These are phyloP conservation scores for Oryza nivara DNA, from an alignment of 176 grass and related monocot genomes.

Conservation along the genomic window DNA sequence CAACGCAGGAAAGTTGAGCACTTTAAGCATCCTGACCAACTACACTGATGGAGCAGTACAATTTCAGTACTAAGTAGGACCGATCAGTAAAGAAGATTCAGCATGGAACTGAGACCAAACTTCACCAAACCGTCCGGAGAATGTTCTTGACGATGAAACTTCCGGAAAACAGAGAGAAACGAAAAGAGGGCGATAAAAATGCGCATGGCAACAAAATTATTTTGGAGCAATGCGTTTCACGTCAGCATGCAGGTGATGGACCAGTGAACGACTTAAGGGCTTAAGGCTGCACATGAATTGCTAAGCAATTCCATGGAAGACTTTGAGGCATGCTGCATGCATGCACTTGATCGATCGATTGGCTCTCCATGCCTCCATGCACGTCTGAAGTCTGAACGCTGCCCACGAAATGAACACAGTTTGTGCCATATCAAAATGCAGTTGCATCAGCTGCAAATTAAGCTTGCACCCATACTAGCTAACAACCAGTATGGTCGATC, in stretches of 20 bases:
- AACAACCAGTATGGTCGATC: slow-evolving; percentile 30
- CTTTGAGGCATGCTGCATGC: neutral
- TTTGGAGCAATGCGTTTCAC: neutral
- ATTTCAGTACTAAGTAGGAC: neutral
- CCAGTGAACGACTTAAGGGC: neutral
- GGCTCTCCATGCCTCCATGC: neutral
- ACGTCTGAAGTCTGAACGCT: slow-evolving; percentile 3
- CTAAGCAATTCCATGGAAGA: slow-evolving; percentile 36
- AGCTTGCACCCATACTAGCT: slow-evolving; percentile 1
- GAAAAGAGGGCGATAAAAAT: neutral
- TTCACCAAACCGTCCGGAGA: neutral
- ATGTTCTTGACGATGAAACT: neutral
- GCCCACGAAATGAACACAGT: neutral
- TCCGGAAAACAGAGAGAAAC: neutral
- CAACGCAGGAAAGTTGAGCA: neutral
- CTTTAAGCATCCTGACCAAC: neutral
- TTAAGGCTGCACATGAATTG: neutral
- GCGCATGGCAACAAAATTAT: too few species aligned
- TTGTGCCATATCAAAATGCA: slow-evolving; percentile 7
- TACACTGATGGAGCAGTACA: neutral
- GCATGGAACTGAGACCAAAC: neutral
- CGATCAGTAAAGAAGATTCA: slow-evolving; percentile 18
- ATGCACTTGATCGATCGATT: neutral
- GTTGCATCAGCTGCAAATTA: neutral
- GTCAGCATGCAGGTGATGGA: neutral